Percentiles rank a stretch among this genome's conserved stretches.
Evolutionary conservation across 306 rosid species (phyloP).

Genomic region (Sophora flavescens): DNA sequence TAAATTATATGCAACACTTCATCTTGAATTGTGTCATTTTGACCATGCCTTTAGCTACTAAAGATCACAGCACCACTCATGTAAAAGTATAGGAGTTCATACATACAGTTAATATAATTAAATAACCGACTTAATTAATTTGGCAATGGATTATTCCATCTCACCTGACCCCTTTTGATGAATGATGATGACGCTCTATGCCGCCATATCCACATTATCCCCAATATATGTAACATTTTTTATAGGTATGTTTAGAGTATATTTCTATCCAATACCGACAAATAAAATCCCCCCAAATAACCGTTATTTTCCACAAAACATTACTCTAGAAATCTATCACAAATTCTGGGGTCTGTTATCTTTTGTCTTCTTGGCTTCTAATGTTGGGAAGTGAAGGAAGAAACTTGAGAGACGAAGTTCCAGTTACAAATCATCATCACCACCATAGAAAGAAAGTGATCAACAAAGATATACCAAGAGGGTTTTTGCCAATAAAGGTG

Average conservation of each 20-base stretch:
- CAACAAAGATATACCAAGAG: slow-evolving; percentile 39
- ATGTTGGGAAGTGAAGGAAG: slow-evolving; percentile 41
- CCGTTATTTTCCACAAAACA: not conserved
- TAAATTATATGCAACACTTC: not conserved
- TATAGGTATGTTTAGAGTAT: not conserved
- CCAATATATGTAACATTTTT: slow-evolving; percentile 8
- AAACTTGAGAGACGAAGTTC: slow-evolving; percentile 9
- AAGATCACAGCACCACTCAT: not conserved
- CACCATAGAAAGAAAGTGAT: slow-evolving; percentile 43
- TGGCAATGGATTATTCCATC: slow-evolving; percentile 1
- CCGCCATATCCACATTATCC: not conserved
- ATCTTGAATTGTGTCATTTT: not conserved
- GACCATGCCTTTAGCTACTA: not conserved
- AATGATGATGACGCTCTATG: slow-evolving; percentile 10
- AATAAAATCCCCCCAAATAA: not conserved
- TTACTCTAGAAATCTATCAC: not conserved
- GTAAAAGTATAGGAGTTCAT: not conserved
- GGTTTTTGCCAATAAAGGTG: slow-evolving; percentile 80
- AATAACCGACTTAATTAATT: slow-evolving; percentile 30
- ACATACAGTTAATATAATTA: slow-evolving; percentile 23
- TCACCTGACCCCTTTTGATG: not conserved
- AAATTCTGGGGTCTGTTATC: not conserved
- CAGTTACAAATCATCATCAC: not conserved
- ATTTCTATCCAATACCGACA: slow-evolving; percentile 7
- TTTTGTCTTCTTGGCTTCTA: not conserved